A percentile compares a stretch with the other conserved stretches of the same genome.
Conservation (phyloP, 176 grass and related monocot genomes). For the Musa troglodytarum region DNA sequence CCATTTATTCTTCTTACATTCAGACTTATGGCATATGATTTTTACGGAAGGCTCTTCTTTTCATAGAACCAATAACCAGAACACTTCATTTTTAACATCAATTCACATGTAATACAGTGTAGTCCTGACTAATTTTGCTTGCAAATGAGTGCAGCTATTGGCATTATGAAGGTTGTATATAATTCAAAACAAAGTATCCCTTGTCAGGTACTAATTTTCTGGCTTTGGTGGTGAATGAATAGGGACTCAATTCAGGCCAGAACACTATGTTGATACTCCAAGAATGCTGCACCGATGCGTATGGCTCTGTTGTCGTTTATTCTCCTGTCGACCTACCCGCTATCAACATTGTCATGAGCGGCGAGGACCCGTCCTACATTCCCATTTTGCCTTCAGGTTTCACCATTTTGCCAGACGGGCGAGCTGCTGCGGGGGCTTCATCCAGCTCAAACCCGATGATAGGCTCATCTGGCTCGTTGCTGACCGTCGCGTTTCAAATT, state of each 20-base stretch:
- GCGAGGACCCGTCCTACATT: constrained; percentile 41
- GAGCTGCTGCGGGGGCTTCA: constrained; percentile 13
- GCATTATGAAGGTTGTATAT: neutral
- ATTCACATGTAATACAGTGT: no score
- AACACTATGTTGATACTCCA: constrained; percentile 75
- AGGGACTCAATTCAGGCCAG: constrained; percentile 51
- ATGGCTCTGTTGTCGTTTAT: constrained; percentile 59
- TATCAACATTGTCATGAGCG: constrained; percentile 77
- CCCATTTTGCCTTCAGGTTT: constrained; percentile 33
- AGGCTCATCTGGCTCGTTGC: constrained; percentile 27
- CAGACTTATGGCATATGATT: no score
- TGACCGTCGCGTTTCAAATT: constrained; percentile 80
- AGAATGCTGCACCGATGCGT: constrained; percentile 79
- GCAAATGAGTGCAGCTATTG: no score
- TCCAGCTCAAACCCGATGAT: constrained; percentile 29
- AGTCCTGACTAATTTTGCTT: no score
- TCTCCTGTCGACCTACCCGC: constrained; percentile 58
- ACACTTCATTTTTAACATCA: no score
- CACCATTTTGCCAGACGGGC: constrained; percentile 63
- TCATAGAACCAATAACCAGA: no score
- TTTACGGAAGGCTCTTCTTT: no score
- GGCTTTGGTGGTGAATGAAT: neutral
- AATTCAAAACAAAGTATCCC: neutral
- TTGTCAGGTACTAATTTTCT: neutral
- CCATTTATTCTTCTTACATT: neutral